phyloP scores from a whole-genome alignment of 2,329 filamentous ascomycete species.

The Albifimbria verrucaria region DNA sequence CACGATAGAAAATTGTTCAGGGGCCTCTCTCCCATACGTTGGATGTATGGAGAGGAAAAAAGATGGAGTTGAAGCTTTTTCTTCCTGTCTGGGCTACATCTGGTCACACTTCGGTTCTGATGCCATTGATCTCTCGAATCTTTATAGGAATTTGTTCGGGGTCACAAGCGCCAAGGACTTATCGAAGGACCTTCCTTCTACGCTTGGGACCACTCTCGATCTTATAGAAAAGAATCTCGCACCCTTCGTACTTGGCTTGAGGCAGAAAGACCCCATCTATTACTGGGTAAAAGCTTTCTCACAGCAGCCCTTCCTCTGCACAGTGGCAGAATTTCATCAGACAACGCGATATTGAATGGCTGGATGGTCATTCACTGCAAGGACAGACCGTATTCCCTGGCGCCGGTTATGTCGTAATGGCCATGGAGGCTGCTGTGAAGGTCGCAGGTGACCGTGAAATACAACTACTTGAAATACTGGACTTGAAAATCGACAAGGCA shows the following conservation, averaged over 20 bases:
- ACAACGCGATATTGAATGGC: constrained; percentile 29
- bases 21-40: neutral
- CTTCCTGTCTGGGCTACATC: neutral
- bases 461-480: neutral
- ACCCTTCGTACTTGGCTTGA: neutral
- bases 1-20: neutral
- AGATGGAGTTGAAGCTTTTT: neutral
- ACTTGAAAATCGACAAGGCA: neutral
- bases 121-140: neutral
- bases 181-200: neutral
- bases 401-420: constrained; percentile 34
- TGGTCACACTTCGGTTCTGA: neutral
- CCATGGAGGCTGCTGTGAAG: constrained; percentile 23
- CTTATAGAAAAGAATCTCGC: neutral
- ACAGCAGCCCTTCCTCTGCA: neutral
- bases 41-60: neutral
- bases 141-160: neutral
- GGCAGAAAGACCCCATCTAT: neutral
- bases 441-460: neutral
- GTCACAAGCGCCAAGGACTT: neutral
- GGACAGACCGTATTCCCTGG: constrained; percentile 35
- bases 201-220: neutral
- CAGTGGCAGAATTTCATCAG: constrained; percentile 22
- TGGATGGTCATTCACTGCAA: constrained; percentile 32
- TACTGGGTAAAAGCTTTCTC: neutral